Conservation (phyloP, 1,284 basidiomycete species). For the Ceratobasidium sp. region DNA sequence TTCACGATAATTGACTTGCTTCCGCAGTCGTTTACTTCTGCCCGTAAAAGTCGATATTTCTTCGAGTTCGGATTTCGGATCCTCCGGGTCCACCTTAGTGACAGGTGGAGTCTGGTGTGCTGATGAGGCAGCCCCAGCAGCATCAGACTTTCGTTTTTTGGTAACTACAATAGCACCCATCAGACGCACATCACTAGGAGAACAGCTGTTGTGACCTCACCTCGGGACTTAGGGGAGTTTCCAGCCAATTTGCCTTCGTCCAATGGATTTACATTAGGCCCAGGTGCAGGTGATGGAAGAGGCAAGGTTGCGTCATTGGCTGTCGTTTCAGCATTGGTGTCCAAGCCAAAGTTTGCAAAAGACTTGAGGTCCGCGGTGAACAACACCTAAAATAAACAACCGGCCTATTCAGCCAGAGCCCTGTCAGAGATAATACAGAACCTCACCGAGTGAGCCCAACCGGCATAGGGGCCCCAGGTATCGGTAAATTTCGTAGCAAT, state of each 20-base stretch:
- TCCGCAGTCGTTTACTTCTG: constrained; percentile 14
- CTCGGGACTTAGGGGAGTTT: background rate
- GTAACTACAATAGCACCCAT: background rate
- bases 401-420: constrained; percentile 28
- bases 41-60: background rate
- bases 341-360: constrained; percentile 57
- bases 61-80: background rate
- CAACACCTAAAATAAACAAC: constrained; percentile 50
- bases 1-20: background rate
- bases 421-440: constrained; percentile 39
- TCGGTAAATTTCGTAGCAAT: constrained; percentile 68
- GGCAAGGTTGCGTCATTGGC: constrained; percentile 16
- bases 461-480: constrained; percentile 85
- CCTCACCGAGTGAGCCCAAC: constrained; percentile 89
- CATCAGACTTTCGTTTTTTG: constrained; percentile 14
- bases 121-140: background rate
- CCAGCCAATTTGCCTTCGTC: background rate
- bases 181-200: background rate
- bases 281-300: constrained; percentile 12
- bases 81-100: background rate
- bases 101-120: background rate
- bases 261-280: constrained; percentile 5
- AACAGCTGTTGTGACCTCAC: background rate
- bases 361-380: constrained; percentile 64
- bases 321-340: constrained; percentile 43